Percentiles rank a stretch among this genome's conserved stretches.
These are phyloP conservation scores for Toxicodendron radicans DNA, from an alignment of 345 rosid species.

Conservation along the genomic window DNA sequence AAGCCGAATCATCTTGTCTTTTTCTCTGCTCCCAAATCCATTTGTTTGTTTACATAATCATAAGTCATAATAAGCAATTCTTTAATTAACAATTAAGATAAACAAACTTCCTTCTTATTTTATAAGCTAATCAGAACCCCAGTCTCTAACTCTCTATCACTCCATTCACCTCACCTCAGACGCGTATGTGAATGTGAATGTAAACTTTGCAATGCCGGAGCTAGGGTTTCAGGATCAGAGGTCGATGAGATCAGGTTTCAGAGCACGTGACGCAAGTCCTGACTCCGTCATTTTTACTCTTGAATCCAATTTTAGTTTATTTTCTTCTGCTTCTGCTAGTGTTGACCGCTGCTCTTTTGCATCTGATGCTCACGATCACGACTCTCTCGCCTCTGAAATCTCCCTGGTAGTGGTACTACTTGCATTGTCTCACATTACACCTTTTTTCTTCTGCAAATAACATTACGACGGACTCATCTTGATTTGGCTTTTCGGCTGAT, in stretches of 20 bases:
- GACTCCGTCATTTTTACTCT: slow-evolving; percentile 81
- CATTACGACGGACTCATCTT: not conserved
- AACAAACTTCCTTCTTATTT: too few relatives aligned
- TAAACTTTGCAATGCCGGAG: slow-evolving; percentile 42
- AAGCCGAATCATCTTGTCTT: slow-evolving; percentile 10
- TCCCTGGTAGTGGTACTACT: slow-evolving; percentile 55
- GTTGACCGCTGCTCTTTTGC: slow-evolving; percentile 90
- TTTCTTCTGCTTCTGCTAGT: slow-evolving; percentile 88
- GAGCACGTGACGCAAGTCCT: slow-evolving; percentile 73
- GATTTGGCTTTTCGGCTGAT: not conserved
- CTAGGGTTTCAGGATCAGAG: slow-evolving; percentile 34
- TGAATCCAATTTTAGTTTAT: slow-evolving; percentile 78
- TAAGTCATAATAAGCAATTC: not conserved
- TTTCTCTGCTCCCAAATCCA: not conserved
- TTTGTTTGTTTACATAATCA: not conserved
- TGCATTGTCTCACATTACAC: not conserved
- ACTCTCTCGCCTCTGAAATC: slow-evolving; percentile 65
- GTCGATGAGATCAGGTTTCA: slow-evolving; percentile 35
- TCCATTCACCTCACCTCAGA: not conserved
- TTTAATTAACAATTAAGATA: not conserved
- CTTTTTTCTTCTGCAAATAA: not conserved
- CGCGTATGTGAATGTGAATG: slow-evolving; percentile 19
- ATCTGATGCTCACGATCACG: slow-evolving; percentile 73
- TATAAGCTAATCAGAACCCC: not conserved
- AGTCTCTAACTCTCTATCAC: not conserved